Evolutionary conservation across 176 grass and related monocot species (phyloP).

Genomic region (Aegilops sharonensis): DNA sequence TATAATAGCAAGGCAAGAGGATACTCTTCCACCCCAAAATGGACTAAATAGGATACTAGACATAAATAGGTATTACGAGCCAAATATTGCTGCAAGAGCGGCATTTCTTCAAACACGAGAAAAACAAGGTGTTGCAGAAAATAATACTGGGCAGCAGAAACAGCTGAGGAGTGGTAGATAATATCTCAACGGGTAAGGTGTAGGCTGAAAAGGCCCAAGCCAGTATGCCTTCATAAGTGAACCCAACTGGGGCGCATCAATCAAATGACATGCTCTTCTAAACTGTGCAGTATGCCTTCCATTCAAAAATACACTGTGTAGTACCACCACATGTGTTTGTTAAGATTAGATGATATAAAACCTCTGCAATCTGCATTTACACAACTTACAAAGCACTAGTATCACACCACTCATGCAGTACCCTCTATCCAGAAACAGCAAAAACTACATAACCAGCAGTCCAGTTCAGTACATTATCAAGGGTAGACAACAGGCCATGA

Average conservation of each 20-base stretch:
- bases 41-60: not conserved
- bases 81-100: not conserved
- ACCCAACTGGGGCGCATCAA: not conserved
- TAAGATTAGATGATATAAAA: not conserved
- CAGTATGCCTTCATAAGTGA: not conserved
- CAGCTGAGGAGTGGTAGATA: not conserved
- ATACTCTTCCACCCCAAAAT: not conserved
- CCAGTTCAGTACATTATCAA: not conserved
- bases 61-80: not conserved
- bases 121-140: slow-evolving; percentile 13
- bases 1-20: not conserved
- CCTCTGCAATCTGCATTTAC: slow-evolving; percentile 5
- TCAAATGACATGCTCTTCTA: not conserved
- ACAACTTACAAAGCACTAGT: slow-evolving; percentile 1
- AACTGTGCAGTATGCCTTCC: not conserved
- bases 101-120: slow-evolving; percentile 5
- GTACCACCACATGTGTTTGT: not conserved
- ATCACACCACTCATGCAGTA: not conserved
- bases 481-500: not conserved
- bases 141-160: slow-evolving; percentile 10
- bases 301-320: not conserved
- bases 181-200: slow-evolving; percentile 2
- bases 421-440: not conserved
- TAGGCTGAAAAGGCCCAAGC: slow-evolving; percentile 17
- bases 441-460: not conserved